These are phyloP conservation scores for Babjeviella inositovora DNA, from an alignment of 805 yeast species.

Conservation along the genomic window DNA sequence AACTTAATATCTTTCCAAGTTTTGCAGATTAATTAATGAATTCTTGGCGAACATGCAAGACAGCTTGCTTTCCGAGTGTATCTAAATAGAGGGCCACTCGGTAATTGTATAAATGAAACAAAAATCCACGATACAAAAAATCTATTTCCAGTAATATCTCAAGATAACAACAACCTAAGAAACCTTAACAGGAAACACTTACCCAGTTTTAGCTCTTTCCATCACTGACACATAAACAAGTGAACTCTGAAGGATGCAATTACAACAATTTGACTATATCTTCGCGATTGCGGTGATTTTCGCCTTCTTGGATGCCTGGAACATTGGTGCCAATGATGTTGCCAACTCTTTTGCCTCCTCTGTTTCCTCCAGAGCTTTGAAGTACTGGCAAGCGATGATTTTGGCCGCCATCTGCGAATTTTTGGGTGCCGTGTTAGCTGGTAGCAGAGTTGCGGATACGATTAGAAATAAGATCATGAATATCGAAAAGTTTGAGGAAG, in stretches of 20 bases:
- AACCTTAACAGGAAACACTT: too few species aligned
- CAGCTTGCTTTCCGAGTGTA: too few species aligned
- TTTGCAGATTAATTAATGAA: too few species aligned
- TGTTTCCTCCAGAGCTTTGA: conserved; percentile 51
- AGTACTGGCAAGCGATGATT: conserved; percentile 64
- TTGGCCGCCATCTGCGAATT: conserved; percentile 60
- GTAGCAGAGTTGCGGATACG: conserved; percentile 61
- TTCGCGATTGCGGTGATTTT: conserved; percentile 55
- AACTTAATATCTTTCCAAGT: too few species aligned
- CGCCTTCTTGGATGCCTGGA: conserved; percentile 67
- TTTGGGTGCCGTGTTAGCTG: conserved; percentile 60
- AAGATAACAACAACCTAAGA: too few species aligned
- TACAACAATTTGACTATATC: conserved; percentile 49
- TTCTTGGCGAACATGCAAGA: too few species aligned
- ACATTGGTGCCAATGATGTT: conserved; percentile 73
- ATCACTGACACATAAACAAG: too few species aligned
- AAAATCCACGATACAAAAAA: too few species aligned
- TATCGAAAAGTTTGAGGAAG: conserved; percentile 23
- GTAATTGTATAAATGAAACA: too few species aligned
- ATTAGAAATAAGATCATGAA: conserved; percentile 51
- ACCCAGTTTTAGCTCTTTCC: too few species aligned
- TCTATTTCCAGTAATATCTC: too few species aligned
- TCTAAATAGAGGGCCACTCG: too few species aligned
- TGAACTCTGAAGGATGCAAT: conserved; percentile 10
- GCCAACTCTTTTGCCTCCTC: conserved; percentile 72